Percentiles rank a stretch among this genome's conserved stretches.
phyloP scores from a whole-genome alignment of 2,329 filamentous ascomycete species.

The Cladosporium sp. region DNA sequence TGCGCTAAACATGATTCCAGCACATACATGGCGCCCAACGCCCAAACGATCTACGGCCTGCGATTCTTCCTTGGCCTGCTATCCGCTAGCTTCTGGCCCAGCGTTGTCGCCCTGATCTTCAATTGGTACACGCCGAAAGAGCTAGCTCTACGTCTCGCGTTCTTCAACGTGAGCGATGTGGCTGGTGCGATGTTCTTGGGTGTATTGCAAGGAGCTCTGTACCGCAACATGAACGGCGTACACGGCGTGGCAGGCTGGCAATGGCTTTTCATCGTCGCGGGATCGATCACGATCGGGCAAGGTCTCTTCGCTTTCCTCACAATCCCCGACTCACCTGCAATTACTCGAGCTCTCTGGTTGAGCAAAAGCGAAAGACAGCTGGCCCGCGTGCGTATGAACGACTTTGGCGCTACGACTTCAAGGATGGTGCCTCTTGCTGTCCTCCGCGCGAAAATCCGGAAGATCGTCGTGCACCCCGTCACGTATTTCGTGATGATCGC shows the following conservation, averaged over 20 bases:
- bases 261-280: conserved; percentile 14
- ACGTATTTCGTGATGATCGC: conserved; percentile 3
- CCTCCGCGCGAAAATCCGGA: neutral
- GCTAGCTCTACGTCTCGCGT: conserved; percentile 34
- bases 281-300: conserved; percentile 5
- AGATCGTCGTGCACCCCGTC: neutral
- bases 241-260: conserved; percentile 9
- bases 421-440: neutral
- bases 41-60: conserved; percentile 2
- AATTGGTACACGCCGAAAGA: conserved; percentile 42
- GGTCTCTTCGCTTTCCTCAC: conserved; percentile 8
- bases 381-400: neutral
- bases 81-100: conserved; percentile 5
- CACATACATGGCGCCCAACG: neutral
- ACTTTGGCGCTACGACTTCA: neutral
- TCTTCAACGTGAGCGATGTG: conserved; percentile 25
- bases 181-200: conserved; percentile 41
- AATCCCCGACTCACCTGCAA: conserved; percentile 30
- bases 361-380: neutral
- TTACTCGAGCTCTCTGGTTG: conserved; percentile 44
- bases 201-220: conserved; percentile 52
- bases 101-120: conserved; percentile 39
- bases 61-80: conserved; percentile 2
- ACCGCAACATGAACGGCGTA: conserved; percentile 27
- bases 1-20: neutral